A percentile compares a stretch with the other conserved stretches of the same genome.
Conservation (phyloP, 768 basidiomycete species). For the Filobasidium wieringae region DNA sequence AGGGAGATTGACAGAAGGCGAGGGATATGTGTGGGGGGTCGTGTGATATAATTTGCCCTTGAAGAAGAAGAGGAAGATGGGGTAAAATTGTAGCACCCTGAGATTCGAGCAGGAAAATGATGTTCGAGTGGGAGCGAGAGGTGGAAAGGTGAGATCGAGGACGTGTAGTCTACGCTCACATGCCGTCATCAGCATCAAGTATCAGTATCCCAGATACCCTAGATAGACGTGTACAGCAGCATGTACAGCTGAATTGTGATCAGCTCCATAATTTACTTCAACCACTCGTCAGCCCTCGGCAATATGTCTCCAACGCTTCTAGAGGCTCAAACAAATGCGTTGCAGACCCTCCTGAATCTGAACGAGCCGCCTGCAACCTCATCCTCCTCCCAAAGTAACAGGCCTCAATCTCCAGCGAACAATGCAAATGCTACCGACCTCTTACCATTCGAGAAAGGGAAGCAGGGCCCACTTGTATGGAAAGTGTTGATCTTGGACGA, state of each 20-base stretch:
- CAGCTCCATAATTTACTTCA: neutral
- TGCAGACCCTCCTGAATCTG: constrained; percentile 76
- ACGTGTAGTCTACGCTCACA: neutral
- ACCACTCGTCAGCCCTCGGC: no score
- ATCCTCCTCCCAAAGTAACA: constrained; percentile 35
- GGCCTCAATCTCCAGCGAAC: constrained; percentile 5
- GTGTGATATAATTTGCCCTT: no score
- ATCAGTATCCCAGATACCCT: neutral
- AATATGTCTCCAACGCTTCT: constrained; percentile 51
- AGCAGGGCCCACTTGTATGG: constrained; percentile 68
- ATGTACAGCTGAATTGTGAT: neutral
- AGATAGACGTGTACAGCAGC: neutral
- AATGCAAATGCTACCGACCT: constrained; percentile 39
- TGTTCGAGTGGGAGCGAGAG: neutral
- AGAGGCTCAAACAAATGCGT: constrained; percentile 71
- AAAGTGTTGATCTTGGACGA: constrained; percentile 93
- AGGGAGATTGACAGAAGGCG: neutral
- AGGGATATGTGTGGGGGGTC: neutral
- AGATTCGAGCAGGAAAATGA: neutral
- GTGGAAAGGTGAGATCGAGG: neutral
- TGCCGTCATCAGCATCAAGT: no score
- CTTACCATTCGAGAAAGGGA: constrained; percentile 33
- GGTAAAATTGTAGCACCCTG: neutral
- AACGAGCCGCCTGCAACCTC: constrained; percentile 45
- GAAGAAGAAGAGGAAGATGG: neutral